phyloP scores from a whole-genome alignment of 2,329 filamentous ascomycete genomes.

The Penicillium sp. region DNA sequence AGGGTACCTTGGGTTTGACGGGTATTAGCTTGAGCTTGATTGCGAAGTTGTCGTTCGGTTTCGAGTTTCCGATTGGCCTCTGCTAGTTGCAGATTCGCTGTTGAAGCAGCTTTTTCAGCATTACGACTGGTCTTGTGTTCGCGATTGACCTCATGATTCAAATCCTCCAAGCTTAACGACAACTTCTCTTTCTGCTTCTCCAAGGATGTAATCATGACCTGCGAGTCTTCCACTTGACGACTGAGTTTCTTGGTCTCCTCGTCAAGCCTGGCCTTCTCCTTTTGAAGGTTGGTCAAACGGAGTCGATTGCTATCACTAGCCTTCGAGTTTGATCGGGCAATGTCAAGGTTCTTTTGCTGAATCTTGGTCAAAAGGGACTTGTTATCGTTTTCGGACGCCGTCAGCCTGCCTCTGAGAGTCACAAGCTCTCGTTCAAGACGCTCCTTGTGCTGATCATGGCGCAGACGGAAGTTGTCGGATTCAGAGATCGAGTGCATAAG shows the following conservation, averaged over 20 bases:
- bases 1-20: slow-evolving; percentile 76
- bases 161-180: slow-evolving; percentile 80
- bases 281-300: slow-evolving; percentile 72
- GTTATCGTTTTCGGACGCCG: slow-evolving; percentile 95
- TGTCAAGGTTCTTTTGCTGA: slow-evolving; percentile 95
- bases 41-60: slow-evolving; percentile 80
- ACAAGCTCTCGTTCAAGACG: slow-evolving; percentile 86
- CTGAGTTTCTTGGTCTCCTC: slow-evolving; percentile 78
- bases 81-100: slow-evolving; percentile 75
- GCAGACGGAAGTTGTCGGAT: slow-evolving; percentile 83
- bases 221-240: slow-evolving; percentile 81
- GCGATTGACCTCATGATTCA: slow-evolving; percentile 86
- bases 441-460: slow-evolving; percentile 92
- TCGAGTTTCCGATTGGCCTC: slow-evolving; percentile 88
- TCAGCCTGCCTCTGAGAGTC: slow-evolving; percentile 83
- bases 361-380: slow-evolving; percentile 93
- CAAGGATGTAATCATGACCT: slow-evolving; percentile 75
- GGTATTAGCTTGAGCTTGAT: slow-evolving; percentile 81
- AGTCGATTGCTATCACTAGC: slow-evolving; percentile 80
- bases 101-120: slow-evolving; percentile 84
- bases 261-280: slow-evolving; percentile 79
- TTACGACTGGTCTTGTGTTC: slow-evolving; percentile 88
- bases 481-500: slow-evolving; percentile 84
- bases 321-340: slow-evolving; percentile 83
- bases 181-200: slow-evolving; percentile 96